Evolutionary conservation across 2,329 filamentous ascomycete genomes (phyloP).

Genomic region (Pyricularia sp.): DNA sequence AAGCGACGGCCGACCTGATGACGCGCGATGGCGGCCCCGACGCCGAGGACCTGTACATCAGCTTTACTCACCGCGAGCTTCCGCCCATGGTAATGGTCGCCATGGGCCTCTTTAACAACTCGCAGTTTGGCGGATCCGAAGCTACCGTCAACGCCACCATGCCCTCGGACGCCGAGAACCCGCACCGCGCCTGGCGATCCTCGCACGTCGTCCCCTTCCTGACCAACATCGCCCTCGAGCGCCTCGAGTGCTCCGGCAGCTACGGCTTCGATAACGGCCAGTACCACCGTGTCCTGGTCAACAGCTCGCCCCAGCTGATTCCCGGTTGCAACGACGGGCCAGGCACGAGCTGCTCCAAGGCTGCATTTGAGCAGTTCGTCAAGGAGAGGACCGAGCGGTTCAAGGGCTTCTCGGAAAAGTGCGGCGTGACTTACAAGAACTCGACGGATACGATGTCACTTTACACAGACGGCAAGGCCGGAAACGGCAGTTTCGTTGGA

Average conservation of each 20-base stretch:
- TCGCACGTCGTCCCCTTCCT: conserved; percentile 56
- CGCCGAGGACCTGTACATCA: conserved; percentile 46
- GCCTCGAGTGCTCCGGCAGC: conserved; percentile 48
- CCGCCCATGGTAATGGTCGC: conserved; percentile 58
- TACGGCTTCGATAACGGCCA: conserved; percentile 44
- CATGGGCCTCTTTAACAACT: conserved; percentile 63
- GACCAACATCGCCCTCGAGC: conserved; percentile 57
- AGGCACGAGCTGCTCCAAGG: conserved; percentile 30
- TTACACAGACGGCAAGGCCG: conserved; percentile 13
- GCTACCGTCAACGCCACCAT: conserved; percentile 51
- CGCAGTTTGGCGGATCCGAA: conserved; percentile 39
- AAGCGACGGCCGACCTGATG: conserved; percentile 45
- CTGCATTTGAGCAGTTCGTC: conserved; percentile 28
- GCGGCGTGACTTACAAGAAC: conserved; percentile 24
- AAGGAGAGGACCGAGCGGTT: conserved; percentile 26
- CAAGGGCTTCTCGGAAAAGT: conserved; percentile 28
- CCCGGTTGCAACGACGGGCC: conserved; percentile 32
- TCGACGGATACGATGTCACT: conserved; percentile 24
- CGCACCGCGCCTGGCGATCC: conserved; percentile 53
- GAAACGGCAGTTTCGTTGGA: not conserved
- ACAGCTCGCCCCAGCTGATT: conserved; percentile 31
- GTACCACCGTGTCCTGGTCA: conserved; percentile 35
- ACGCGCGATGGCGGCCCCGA: conserved; percentile 14
- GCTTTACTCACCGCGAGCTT: conserved; percentile 61
- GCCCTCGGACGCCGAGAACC: conserved; percentile 53